These are phyloP conservation scores for Volvariella surrecta DNA, from an alignment of 1,284 basidiomycete genomes.

Conservation along the genomic window DNA sequence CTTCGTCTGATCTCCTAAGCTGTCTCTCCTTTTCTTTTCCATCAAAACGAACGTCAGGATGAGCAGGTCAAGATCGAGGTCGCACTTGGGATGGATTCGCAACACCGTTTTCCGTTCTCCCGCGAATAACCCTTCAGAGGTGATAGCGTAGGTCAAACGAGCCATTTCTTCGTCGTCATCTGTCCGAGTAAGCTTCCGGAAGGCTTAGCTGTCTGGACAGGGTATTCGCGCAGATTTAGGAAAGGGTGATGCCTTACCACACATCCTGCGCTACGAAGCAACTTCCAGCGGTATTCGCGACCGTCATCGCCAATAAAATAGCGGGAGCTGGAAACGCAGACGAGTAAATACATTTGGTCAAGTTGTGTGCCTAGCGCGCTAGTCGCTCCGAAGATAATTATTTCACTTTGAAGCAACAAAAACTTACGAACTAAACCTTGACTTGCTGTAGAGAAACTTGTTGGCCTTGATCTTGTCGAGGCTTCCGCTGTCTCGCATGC, in stretches of 20 bases:
- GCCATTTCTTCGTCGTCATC: conserved; percentile 32
- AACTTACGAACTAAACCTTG: conserved; percentile 37
- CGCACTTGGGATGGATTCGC: conserved; percentile 29
- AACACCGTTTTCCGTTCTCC: conserved; percentile 38
- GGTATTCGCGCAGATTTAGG: too few relatives aligned
- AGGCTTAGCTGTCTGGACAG: background rate
- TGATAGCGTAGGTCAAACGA: conserved; percentile 22
- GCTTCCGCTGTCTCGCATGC: conserved; percentile 6
- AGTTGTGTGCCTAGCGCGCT: background rate
- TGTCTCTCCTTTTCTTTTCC: conserved; percentile 40
- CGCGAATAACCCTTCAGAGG: conserved; percentile 34
- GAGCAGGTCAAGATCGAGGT: conserved; percentile 41
- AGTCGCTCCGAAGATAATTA: background rate
- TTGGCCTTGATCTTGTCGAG: conserved; percentile 15
- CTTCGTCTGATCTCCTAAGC: conserved; percentile 21
- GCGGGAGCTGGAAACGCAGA: conserved; percentile 25
- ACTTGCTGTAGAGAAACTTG: conserved; percentile 35
- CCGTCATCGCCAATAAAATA: conserved; percentile 44
- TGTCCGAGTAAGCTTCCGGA: conserved; percentile 25
- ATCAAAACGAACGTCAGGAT: conserved; percentile 44
- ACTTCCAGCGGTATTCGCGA: conserved; percentile 43
- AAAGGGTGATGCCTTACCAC: conserved; percentile 30
- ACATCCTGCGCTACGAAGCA: conserved; percentile 28
- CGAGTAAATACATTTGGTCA: background rate
- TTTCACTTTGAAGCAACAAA: conserved; percentile 1